Evolutionary conservation across 1,284 basidiomycete species (phyloP).

Genomic region (Omphalotus olearius): DNA sequence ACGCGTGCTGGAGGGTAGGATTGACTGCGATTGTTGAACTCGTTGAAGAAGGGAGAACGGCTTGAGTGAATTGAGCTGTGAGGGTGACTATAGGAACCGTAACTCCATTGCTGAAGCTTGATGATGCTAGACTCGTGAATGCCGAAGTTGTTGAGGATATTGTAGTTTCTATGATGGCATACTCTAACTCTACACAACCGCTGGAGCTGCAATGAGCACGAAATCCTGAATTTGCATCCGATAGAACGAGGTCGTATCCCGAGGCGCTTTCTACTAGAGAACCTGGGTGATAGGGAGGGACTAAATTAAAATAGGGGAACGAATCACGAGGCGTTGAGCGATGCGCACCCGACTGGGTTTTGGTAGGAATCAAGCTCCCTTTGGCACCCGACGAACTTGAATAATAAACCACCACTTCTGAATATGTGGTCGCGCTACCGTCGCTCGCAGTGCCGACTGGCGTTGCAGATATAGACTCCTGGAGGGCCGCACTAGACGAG

Average conservation of each 20-base stretch:
- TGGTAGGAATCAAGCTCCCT: not conserved
- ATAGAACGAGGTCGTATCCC: conserved; percentile 4
- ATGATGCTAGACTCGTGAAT: not conserved
- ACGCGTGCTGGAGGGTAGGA: not conserved
- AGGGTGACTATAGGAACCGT: not conserved
- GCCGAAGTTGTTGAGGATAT: not conserved
- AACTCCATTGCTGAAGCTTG: not conserved
- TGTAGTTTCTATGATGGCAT: not conserved
- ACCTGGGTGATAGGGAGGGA: not conserved
- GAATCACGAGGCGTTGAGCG: not conserved
- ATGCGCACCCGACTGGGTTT: conserved; percentile 7
- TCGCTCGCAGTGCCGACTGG: conserved; percentile 7
- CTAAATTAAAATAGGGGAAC: not conserved
- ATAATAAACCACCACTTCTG: conserved; percentile 3
- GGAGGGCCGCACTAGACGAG: not conserved
- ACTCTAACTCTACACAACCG: not conserved
- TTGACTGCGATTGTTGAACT: not conserved
- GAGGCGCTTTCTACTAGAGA: conserved; percentile 6
- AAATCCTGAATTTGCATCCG: not conserved
- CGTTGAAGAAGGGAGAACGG: not conserved
- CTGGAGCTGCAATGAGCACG: not conserved
- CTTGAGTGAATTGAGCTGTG: not conserved
- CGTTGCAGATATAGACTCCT: not conserved
- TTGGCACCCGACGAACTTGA: not conserved
- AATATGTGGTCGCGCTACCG: conserved; percentile 6